Evolutionary conservation across 202 grass and related monocot species (phyloP).

Genomic region (Carex sylvatica): DNA sequence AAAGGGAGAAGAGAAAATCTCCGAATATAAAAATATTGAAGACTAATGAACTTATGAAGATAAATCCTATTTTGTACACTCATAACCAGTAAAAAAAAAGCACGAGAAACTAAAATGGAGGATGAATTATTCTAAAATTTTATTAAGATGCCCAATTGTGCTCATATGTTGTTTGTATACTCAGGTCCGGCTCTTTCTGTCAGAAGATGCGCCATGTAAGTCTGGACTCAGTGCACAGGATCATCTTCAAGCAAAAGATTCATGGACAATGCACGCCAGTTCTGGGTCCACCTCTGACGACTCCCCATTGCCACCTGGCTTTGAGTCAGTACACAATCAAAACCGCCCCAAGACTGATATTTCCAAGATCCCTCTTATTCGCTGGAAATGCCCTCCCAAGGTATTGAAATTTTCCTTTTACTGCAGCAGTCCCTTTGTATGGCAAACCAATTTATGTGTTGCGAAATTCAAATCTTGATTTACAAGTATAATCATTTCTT

Average conservation of each 20-base stretch:
- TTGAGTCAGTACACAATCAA: slow-evolving; percentile 63
- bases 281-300: slow-evolving; percentile 62
- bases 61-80: slow-evolving; percentile 2
- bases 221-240: slow-evolving; percentile 74
- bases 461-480: neutral
- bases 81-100: neutral
- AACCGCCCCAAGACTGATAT: slow-evolving; percentile 55
- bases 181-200: slow-evolving; percentile 86
- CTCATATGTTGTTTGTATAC: slow-evolving; percentile 20
- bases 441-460: slow-evolving; percentile 12
- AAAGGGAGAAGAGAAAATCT: neutral
- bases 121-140: slow-evolving; percentile 14
- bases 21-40: neutral
- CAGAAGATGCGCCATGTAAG: slow-evolving; percentile 84
- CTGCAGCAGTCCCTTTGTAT: neutral
- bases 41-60: neutral
- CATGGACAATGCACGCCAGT: slow-evolving; percentile 67
- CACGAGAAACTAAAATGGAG: neutral
- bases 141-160: neutral
- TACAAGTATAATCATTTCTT: neutral
- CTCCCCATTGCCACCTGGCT: slow-evolving; percentile 78
- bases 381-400: slow-evolving; percentile 62
- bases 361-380: slow-evolving; percentile 61
- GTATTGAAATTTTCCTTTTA: slow-evolving; percentile 43
- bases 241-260: slow-evolving; percentile 89